Percentiles rank a stretch among this genome's conserved stretches.
Conservation (phyloP, 805 yeast species). For the Kregervanrija pseudodelftensis region DNA sequence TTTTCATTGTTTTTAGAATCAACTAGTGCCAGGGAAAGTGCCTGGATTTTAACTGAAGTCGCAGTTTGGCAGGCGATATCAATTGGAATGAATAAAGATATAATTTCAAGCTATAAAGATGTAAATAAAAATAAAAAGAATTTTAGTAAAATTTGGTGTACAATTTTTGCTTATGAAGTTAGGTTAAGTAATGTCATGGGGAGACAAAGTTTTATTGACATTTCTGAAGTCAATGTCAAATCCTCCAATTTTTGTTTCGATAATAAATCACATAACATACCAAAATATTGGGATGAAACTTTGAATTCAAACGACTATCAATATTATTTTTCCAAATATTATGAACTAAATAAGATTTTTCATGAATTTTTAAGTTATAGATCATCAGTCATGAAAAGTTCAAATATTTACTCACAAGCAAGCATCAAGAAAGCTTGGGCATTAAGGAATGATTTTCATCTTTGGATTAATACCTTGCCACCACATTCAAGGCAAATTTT, state of each 20-base stretch:
- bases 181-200: constrained; percentile 4
- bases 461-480: constrained; percentile 6
- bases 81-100: constrained; percentile 13
- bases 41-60: constrained; percentile 13
- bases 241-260: neutral
- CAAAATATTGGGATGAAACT: constrained; percentile 1
- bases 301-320: constrained; percentile 1
- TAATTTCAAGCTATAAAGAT: neutral
- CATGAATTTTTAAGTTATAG: constrained; percentile 5
- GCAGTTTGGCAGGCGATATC: constrained; percentile 16
- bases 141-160: constrained; percentile 16
- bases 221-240: neutral
- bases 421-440: constrained; percentile 11
- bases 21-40: constrained; percentile 10
- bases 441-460: constrained; percentile 13
- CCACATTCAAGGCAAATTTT: neutral
- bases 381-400: constrained; percentile 12
- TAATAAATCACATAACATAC: neutral
- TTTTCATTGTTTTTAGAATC: constrained; percentile 14
- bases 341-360: constrained; percentile 3
- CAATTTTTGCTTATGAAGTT: constrained; percentile 11
- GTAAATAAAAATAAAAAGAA: neutral
- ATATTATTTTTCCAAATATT: constrained; percentile 1
- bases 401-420: constrained; percentile 8
- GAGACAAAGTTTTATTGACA: constrained; percentile 5